These are phyloP conservation scores for Erodium moschatum DNA, from an alignment of 441 rosid species.

Conservation along the genomic window DNA sequence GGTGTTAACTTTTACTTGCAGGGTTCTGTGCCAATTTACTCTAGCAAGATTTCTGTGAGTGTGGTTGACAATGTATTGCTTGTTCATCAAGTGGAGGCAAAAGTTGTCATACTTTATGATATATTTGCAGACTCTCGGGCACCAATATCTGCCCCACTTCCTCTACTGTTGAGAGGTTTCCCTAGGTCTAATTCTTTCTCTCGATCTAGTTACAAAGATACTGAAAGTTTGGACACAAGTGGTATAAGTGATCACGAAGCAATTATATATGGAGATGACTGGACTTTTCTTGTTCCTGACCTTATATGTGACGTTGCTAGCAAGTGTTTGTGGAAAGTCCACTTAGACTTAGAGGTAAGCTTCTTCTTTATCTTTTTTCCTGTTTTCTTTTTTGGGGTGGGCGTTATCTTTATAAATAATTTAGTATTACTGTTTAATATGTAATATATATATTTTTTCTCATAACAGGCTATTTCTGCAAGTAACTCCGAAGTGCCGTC, in stretches of 20 bases:
- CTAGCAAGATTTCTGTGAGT: conserved; percentile 75
- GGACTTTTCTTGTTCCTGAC: conserved; percentile 87
- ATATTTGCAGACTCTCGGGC: conserved; percentile 84
- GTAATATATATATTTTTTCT: conserved; percentile 16
- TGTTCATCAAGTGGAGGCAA: conserved; percentile 95
- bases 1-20: conserved; percentile 25
- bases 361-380: conserved; percentile 10
- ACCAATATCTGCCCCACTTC: conserved; percentile 97
- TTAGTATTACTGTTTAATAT: neutral
- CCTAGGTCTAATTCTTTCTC: conserved; percentile 44
- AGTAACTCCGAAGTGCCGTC: conserved; percentile 89
- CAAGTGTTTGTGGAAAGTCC: conserved; percentile 77
- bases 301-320: conserved; percentile 67
- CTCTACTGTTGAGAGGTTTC: conserved; percentile 66
- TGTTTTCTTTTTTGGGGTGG: conserved; percentile 2
- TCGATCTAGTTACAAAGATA: conserved; percentile 40
- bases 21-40: conserved; percentile 95
- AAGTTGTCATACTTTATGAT: conserved; percentile 86
- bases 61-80: conserved; percentile 87
- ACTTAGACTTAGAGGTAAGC: conserved; percentile 84
- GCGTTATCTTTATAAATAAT: conserved; percentile 7
- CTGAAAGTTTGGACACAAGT: conserved; percentile 42
- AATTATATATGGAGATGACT: conserved; percentile 66
- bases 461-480: conserved; percentile 76
- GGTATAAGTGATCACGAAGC: conserved; percentile 43